These are phyloP conservation scores for Sclerotiophoma versabilis DNA, from an alignment of 2,329 filamentous ascomycete genomes.

Conservation along the genomic window DNA sequence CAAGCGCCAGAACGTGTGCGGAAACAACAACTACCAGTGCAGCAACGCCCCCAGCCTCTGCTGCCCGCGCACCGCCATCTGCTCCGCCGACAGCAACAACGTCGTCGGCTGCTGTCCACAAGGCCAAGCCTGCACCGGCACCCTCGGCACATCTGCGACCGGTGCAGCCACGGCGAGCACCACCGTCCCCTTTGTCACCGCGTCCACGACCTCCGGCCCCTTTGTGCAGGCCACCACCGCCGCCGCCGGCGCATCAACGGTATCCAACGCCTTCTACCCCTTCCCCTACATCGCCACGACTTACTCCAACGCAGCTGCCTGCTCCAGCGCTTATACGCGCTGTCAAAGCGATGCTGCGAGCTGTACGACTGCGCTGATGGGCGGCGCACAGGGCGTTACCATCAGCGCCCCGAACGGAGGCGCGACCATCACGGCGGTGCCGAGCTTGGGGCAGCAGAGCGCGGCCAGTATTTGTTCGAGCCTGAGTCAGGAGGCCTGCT, in stretches of 20 bases:
- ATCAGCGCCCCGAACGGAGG: conserved; percentile 59
- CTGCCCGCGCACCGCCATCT: conserved; percentile 61
- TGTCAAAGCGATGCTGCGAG: conserved; percentile 57
- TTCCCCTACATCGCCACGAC: conserved; percentile 62
- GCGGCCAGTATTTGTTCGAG: conserved; percentile 45
- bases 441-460: conserved; percentile 37
- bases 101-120: conserved; percentile 69
- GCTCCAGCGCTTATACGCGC: conserved; percentile 61
- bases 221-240: conserved; percentile 34
- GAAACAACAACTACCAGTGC: conserved; percentile 61
- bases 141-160: conserved; percentile 44
- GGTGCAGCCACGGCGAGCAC: conserved; percentile 21
- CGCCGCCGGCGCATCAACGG: conserved; percentile 43
- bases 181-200: conserved; percentile 26
- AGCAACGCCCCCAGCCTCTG: conserved; percentile 62
- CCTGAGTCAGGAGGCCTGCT: conserved; percentile 56
- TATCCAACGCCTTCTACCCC: conserved; percentile 59
- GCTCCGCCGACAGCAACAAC: conserved; percentile 62
- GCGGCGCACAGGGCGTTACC: conserved; percentile 60
- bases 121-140: conserved; percentile 65
- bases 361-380: conserved; percentile 54
- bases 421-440: conserved; percentile 56
- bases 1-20: conserved; percentile 56
- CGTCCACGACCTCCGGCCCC: conserved; percentile 25
- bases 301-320: conserved; percentile 59